phyloP scores from a whole-genome alignment of 768 basidiomycete genomes.

The Pholiota conissans region DNA sequence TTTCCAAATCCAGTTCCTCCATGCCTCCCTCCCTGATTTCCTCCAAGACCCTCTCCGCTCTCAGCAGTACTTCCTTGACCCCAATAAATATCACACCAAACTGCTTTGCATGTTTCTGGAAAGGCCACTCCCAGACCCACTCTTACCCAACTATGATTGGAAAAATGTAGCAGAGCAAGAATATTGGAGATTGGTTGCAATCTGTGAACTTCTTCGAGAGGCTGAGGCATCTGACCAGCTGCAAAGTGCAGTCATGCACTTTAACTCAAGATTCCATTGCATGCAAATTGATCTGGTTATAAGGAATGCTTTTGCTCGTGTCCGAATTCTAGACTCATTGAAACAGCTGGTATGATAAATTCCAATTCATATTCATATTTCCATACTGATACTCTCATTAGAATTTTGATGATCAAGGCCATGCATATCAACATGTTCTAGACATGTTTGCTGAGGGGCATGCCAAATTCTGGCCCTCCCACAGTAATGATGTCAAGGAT shows the following conservation, averaged over 20 bases:
- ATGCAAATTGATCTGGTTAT: not conserved
- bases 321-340: not conserved
- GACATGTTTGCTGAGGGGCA: not conserved
- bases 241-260: not conserved
- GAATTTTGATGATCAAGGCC: not conserved
- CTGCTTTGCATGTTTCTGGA: not conserved
- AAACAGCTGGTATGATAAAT: not conserved
- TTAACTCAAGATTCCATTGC: not conserved
- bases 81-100: not conserved
- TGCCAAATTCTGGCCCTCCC: not conserved
- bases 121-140: not conserved
- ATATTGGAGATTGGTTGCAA: not conserved
- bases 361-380: not conserved
- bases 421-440: not conserved
- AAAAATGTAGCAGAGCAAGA: not conserved
- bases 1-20: not conserved
- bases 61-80: not conserved
- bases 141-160: not conserved
- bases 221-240: not conserved
- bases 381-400: not conserved
- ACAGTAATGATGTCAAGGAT: no score
- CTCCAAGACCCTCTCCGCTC: not conserved
- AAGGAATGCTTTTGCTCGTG: not conserved
- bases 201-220: not conserved
- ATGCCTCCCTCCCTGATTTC: slow-evolving; percentile 10